Conservation (phyloP, 108 stramenopile genomes). For the Parietichytrium sp. region DNA sequence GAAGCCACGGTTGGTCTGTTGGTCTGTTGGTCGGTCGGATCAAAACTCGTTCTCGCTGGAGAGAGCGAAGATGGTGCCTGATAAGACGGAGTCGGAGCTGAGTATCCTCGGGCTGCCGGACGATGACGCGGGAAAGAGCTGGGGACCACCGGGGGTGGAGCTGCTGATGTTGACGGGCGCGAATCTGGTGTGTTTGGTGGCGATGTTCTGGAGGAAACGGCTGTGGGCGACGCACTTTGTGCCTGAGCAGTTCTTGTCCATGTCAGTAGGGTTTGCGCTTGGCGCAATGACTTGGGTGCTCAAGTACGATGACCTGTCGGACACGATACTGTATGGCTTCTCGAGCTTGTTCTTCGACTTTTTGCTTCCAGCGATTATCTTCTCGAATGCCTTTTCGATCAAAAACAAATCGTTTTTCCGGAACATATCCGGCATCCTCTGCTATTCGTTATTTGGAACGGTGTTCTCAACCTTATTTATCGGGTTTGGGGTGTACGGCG, state of each 20-base stretch:
- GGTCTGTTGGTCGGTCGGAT: too few relatives aligned
- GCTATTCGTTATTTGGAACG: slow-evolving; percentile 86
- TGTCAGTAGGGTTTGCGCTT: background rate
- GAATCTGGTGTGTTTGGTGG: slow-evolving; percentile 11
- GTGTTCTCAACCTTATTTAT: slow-evolving; percentile 85
- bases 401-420: slow-evolving; percentile 78
- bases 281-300: background rate
- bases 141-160: slow-evolving; percentile 1
- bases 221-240: too few relatives aligned
- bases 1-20: too few relatives aligned
- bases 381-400: slow-evolving; percentile 87
- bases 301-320: background rate
- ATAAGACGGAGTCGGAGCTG: too few relatives aligned
- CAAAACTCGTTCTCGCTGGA: too few relatives aligned
- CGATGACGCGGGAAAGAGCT: background rate
- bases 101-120: background rate
- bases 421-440: slow-evolving; percentile 83
- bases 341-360: slow-evolving; percentile 81
- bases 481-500: slow-evolving; percentile 72
- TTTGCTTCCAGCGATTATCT: slow-evolving; percentile 90
- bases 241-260: slow-evolving; percentile 27
- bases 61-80: too few relatives aligned
- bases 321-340: background rate
- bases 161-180: slow-evolving; percentile 11
- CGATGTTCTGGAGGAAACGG: slow-evolving; percentile 14